phyloP scores from a whole-genome alignment of 2,329 filamentous ascomycete genomes.

The Neodidymelliopsis sp. region DNA sequence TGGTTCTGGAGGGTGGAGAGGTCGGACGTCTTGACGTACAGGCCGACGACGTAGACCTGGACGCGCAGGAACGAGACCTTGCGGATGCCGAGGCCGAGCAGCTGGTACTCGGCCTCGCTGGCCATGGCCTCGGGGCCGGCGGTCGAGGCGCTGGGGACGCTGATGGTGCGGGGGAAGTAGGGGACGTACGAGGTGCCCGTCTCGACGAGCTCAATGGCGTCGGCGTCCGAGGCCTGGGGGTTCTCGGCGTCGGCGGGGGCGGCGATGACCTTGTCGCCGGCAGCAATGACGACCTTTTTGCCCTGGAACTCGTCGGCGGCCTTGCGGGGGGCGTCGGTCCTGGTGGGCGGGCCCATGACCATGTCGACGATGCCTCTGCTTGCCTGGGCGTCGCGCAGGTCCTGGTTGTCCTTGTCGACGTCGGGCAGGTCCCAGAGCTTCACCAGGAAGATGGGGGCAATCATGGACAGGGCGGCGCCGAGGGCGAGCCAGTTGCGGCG shows the following conservation, averaged over 20 bases:
- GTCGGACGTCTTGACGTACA: constrained; percentile 87
- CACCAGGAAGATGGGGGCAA: constrained; percentile 46
- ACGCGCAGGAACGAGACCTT: constrained; percentile 90
- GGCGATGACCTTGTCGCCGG: constrained; percentile 67
- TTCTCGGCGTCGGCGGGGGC: constrained; percentile 45
- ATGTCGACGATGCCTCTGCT: constrained; percentile 36
- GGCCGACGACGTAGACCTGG: constrained; percentile 92
- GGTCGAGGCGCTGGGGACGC: constrained; percentile 61
- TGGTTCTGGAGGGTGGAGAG: constrained; percentile 80
- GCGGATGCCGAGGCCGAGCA: constrained; percentile 86
- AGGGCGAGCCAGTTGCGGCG: constrained; percentile 45
- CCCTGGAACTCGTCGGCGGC: constrained; percentile 56
- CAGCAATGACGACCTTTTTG: constrained; percentile 65
- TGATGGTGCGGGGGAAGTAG: constrained; percentile 76
- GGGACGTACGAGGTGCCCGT: constrained; percentile 84
- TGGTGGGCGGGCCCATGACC: constrained; percentile 35
- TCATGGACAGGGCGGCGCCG: constrained; percentile 48
- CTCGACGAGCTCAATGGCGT: constrained; percentile 76
- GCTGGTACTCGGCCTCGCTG: constrained; percentile 73
- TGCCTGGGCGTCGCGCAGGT: constrained; percentile 23
- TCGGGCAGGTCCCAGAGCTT: constrained; percentile 43
- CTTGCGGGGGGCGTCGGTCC: constrained; percentile 38
- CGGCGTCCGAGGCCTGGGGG: constrained; percentile 45
- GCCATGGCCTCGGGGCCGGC: constrained; percentile 29
- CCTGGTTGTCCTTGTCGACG: constrained; percentile 25